phyloP scores from a whole-genome alignment of 148 eudicot species.

The Arctostaphylos glauca region DNA sequence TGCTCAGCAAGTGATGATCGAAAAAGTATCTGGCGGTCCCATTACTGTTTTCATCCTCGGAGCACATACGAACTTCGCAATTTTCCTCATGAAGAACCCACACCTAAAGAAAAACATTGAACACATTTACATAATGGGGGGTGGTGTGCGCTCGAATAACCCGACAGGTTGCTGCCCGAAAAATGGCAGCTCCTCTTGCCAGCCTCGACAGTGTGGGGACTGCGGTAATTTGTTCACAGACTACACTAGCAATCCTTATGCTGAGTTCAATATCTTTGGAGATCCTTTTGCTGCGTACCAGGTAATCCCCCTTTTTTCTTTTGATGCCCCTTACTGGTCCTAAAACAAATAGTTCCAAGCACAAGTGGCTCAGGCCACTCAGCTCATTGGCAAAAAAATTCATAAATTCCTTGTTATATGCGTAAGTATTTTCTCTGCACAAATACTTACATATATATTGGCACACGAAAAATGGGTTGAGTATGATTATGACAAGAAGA shows the following conservation, averaged over 20 bases:
- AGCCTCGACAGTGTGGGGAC: slow-evolving; percentile 60
- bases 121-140: slow-evolving; percentile 82
- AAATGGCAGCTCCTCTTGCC: slow-evolving; percentile 45
- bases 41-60: slow-evolving; percentile 65
- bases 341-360: background rate
- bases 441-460: too few species aligned
- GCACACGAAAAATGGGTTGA: too few species aligned
- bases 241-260: slow-evolving; percentile 72
- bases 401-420: background rate
- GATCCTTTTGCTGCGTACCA: slow-evolving; percentile 97
- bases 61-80: slow-evolving; percentile 71
- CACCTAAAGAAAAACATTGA: slow-evolving; percentile 74
- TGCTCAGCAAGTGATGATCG: slow-evolving; percentile 75
- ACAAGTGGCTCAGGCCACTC: background rate
- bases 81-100: slow-evolving; percentile 79
- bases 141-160: slow-evolving; percentile 67
- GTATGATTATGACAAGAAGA: too few species aligned
- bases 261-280: slow-evolving; percentile 78
- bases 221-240: slow-evolving; percentile 70
- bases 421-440: background rate
- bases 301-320: slow-evolving; percentile 30
- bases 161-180: slow-evolving; percentile 74
- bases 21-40: slow-evolving; percentile 68
- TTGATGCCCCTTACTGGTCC: background rate
- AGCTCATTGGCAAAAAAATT: background rate